Base-by-base conservation (phyloP, 2,329 filamentous ascomycete species). In the Ampelomyces quisqualis region DNA sequence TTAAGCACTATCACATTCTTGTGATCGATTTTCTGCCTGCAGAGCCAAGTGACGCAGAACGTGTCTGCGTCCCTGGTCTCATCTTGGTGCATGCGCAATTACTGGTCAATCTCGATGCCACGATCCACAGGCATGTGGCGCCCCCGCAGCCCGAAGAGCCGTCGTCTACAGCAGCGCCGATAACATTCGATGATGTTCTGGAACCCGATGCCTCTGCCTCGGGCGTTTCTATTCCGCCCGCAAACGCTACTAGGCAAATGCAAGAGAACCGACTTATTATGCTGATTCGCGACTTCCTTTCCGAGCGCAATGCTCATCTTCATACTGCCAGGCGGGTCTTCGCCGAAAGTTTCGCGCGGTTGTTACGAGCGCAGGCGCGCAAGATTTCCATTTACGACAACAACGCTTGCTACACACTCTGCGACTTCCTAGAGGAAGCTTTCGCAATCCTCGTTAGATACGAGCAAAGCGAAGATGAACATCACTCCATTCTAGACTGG, bases 211-310 rank as follows among this genome's bases (percentile, higher is more conserved):
- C 86, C 9, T 76, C 82, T 5, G 78, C 81, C 19, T 75, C 82
- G 27, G 76, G 80, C 15, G 70, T 84, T 4, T 74, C 85, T 4
- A 70, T 87, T 23, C 77, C 83, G 9, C 78, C 83, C 30, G 77
- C 77, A 50, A 91, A 94, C 63, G 78, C 86, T 34, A 77, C 86
- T 55, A 82, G 85, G 53, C 81, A 82, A 34, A 94, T 95, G 86
- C 82, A 84, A n/a, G 89, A 95, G 67, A 94, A 95, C 51, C 81
- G 89, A 41, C 72, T 95, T 38, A 80, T 96, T 40, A 84, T 91
- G 62, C 71, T 95, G 45, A 77, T 95, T 34, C 85, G 87, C 52
- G 88, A 95, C 63, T 80, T 94, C 45, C 75, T 95, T 20, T 82
- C 80, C 2, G 81, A 85, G 53, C 69, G 76, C 6, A 77, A 77